Evolutionary conservation across 2,329 filamentous ascomycete species (phyloP), one percentile per base, ranked within the genome.

Genomic region (Aspergillus neoniger): DNA sequence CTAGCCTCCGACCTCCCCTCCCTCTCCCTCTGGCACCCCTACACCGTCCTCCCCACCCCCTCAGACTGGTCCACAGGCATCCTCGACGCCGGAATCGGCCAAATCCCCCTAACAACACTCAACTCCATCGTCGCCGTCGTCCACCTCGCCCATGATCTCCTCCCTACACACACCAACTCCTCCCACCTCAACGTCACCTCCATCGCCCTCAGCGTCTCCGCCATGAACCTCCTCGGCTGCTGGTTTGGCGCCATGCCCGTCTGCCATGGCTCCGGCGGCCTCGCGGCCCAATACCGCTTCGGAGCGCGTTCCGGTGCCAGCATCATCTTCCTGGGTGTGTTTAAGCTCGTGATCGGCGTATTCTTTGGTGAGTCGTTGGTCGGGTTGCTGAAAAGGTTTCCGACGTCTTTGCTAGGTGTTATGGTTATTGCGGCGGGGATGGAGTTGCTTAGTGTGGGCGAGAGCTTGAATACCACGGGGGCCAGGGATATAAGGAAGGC

Each of bases 221-320:
- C 82, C 2, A 96, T 96, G 86, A 98, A 98, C 72, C 79, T 97
- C 3, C 74, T 90, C 1, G 90, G 90, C 15, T 93, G 91, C 69
- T 96, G 91, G 91, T 96, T 96, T 69, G 93, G 93, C 51, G 90
- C 90, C 5, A 98, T 97, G 95, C 95, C 94, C 3, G 88, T 95
- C 4, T 98, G 95, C 72, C 95, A 98, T 73, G 94, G 94, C 5
- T 92, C 92, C 0, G 94, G 94, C 2, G 94, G 94, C 0, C 81
- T 98, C 0, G 95, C 95, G 5, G 95, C 90, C 0, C 94, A 98
- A 74, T 91, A 92, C 74, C 87, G 92, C 4, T 98, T 98, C 67
- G 94, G 94, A 0, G 93, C 94, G 4, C 88, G 94, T 51, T 96
- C 91, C 61, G 94, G 94, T 9, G 87, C 91, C 0, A 92, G 89